phyloP scores from a whole-genome alignment of 2,329 filamentous ascomycete genomes.

The Aureobasidium zeae region DNA sequence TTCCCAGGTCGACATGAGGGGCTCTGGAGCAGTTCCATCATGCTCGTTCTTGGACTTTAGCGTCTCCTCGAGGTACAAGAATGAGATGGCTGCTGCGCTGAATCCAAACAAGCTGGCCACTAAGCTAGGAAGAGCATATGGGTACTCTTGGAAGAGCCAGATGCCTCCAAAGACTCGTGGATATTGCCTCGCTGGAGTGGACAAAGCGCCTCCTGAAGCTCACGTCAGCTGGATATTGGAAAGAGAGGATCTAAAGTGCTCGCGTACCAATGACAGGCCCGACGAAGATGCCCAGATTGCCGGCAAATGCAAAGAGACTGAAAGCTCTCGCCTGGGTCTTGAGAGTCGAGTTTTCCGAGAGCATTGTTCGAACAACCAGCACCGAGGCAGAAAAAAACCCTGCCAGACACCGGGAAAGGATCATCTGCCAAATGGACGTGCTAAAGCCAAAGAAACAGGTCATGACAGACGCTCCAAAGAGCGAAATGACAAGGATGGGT shows the following conservation, averaged over 20 bases:
- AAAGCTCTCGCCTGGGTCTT: conserved; percentile 65
- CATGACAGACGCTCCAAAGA: conserved; percentile 53
- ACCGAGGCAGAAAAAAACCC: conserved; percentile 66
- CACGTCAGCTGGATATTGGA: not conserved
- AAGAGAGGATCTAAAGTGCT: not conserved
- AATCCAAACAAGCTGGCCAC: conserved; percentile 46
- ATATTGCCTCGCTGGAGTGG: conserved; percentile 58
- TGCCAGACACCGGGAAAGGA: conserved; percentile 59
- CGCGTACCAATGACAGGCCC: conserved; percentile 52
- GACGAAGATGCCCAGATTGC: conserved; percentile 64
- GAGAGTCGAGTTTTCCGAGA: conserved; percentile 61
- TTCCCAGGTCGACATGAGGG: conserved; percentile 40
- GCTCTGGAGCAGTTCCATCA: conserved; percentile 20
- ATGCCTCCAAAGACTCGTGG: conserved; percentile 46
- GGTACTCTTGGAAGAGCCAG: conserved; percentile 53
- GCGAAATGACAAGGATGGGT: conserved; percentile 58
- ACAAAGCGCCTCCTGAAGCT: conserved; percentile 53
- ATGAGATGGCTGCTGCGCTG: conserved; percentile 43
- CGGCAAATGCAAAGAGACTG: conserved; percentile 65
- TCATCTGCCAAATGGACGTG: conserved; percentile 61
- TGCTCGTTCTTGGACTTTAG: conserved; percentile 13
- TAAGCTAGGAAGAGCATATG: conserved; percentile 58
- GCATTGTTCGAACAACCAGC: conserved; percentile 67
- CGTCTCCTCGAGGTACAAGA: conserved; percentile 52
- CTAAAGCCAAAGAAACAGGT: conserved; percentile 61